Evolutionary conservation across 805 yeast genomes (phyloP).

Genomic region (Metschnikowia anglica): DNA sequence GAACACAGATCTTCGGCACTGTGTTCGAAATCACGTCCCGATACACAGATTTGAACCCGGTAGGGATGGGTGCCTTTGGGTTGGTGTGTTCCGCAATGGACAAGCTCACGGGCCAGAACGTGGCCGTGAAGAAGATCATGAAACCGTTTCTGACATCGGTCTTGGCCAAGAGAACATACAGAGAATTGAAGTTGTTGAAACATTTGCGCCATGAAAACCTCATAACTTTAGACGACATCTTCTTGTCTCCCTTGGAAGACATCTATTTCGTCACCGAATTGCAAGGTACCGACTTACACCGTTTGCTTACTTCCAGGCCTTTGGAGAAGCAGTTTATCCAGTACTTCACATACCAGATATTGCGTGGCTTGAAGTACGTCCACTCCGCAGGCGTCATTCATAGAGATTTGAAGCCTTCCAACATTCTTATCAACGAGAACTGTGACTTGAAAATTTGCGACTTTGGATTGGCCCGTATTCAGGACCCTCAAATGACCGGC

Average conservation of each 20-base stretch:
- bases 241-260: conserved; percentile 82
- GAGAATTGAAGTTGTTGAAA: conserved; percentile 90
- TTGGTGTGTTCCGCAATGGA: conserved; percentile 95
- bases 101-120: conserved; percentile 84
- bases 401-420: conserved; percentile 82
- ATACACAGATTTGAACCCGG: conserved; percentile 91
- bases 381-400: conserved; percentile 93
- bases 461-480: conserved; percentile 93
- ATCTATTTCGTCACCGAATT: conserved; percentile 94
- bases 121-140: conserved; percentile 97
- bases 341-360: conserved; percentile 91
- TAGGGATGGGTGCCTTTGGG: conserved; percentile 99
- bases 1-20: conserved; percentile 94
- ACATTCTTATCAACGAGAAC: conserved; percentile 82
- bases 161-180: conserved; percentile 91
- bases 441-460: conserved; percentile 91
- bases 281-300: conserved; percentile 94
- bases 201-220: conserved; percentile 93
- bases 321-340: conserved; percentile 95
- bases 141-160: conserved; percentile 95
- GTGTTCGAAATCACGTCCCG: conserved; percentile 90
- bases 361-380: conserved; percentile 84
- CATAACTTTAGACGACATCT: conserved; percentile 52
- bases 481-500: conserved; percentile 99
- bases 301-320: conserved; percentile 88